phyloP scores from a whole-genome alignment of 768 basidiomycete species.

The Paxillus rubicundulus region DNA sequence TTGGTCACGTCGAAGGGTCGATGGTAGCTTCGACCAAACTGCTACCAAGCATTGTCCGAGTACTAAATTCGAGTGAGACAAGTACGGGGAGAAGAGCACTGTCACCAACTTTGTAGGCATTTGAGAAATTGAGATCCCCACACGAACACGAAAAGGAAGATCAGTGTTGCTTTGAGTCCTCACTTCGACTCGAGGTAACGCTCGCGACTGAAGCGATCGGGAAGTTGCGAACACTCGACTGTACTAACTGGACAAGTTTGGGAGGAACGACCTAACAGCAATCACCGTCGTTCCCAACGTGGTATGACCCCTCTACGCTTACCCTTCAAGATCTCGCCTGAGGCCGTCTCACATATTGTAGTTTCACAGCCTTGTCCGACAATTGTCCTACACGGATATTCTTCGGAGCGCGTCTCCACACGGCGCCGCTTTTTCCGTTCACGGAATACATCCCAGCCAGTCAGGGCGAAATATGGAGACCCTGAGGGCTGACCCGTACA shows the following conservation, averaged over 20 bases:
- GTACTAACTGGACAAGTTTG: neutral
- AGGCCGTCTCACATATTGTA: neutral
- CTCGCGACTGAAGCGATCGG: slow-evolving; percentile 13
- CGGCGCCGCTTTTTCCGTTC: neutral
- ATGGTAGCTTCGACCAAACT: slow-evolving; percentile 4
- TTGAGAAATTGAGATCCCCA: slow-evolving; percentile 1
- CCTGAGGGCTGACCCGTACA: too few species aligned
- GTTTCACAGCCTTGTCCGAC: slow-evolving; percentile 5
- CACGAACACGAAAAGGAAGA: slow-evolving; percentile 17
- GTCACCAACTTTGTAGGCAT: slow-evolving; percentile 1
- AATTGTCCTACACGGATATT: neutral
- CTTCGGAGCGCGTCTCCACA: neutral
- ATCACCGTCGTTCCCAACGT: slow-evolving; percentile 23
- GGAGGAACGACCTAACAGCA: slow-evolving; percentile 13
- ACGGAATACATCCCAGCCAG: neutral
- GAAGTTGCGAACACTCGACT: slow-evolving; percentile 9
- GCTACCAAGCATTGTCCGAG: slow-evolving; percentile 2
- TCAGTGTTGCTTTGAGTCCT: too few species aligned
- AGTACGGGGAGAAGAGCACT: neutral
- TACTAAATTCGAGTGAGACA: too few species aligned
- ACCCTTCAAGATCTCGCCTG: neutral
- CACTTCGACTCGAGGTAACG: neutral
- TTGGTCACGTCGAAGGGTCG: slow-evolving; percentile 10
- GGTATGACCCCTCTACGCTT: neutral
- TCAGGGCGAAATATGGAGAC: neutral